A percentile compares a stretch with the other conserved stretches of the same genome.
phyloP scores from a whole-genome alignment of 179 eudicot species.

The Gypsophila paniculata region DNA sequence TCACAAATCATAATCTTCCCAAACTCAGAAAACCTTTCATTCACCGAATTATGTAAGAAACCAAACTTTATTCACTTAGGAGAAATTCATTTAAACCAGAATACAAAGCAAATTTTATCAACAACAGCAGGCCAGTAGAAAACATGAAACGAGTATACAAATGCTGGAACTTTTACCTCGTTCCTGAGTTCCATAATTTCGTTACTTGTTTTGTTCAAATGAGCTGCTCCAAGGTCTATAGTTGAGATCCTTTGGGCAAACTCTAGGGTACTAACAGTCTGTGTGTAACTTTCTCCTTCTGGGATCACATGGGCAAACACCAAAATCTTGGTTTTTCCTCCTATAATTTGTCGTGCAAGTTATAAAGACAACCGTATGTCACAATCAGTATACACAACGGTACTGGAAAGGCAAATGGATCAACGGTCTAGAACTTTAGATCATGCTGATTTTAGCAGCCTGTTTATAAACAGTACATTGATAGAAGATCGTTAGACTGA shows the following conservation, averaged over 20 bases:
- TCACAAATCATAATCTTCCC: not conserved
- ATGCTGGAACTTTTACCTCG: constrained; percentile 43
- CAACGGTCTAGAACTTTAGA: no score
- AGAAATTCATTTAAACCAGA: not conserved
- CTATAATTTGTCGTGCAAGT: constrained; percentile 30
- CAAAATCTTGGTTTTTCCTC: constrained; percentile 76
- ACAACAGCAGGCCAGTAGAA: no score
- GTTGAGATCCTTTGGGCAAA: constrained; percentile 81
- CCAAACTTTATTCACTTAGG: not conserved
- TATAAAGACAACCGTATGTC: not conserved
- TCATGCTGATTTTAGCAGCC: no score
- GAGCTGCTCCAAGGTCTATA: constrained; percentile 77
- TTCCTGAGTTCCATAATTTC: constrained; percentile 72
- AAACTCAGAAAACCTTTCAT: no score
- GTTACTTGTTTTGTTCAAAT: constrained; percentile 52
- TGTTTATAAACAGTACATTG: not conserved
- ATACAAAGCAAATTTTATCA: no score
- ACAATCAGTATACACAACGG: not conserved
- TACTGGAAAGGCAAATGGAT: not conserved
- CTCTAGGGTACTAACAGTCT: constrained; percentile 67
- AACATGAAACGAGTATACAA: not conserved
- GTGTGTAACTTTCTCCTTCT: constrained; percentile 58
- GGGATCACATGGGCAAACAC: constrained; percentile 89
- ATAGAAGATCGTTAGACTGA: not conserved
- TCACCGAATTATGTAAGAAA: not conserved